These are phyloP conservation scores for Berberis thunbergii DNA, from an alignment of 164 flowering plant genomes.

Conservation along the genomic window DNA sequence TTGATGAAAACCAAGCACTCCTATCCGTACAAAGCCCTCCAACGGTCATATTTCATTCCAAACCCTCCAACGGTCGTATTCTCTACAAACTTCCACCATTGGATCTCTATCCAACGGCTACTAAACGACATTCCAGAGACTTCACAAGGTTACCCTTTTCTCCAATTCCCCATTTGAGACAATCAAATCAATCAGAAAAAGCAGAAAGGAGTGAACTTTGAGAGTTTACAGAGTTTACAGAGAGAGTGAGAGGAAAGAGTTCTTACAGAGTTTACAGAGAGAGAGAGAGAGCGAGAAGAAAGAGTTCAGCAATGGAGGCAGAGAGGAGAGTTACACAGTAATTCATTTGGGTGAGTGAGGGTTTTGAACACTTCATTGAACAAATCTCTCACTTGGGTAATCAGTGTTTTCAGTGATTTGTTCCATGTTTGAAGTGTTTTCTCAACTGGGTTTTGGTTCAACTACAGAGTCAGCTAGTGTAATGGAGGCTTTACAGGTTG, in stretches of 20 bases:
- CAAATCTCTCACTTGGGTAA: conserved; percentile 1
- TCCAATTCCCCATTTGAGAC: conserved; percentile 16
- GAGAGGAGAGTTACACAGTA: conserved; percentile 3
- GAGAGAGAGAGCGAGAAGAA: conserved; percentile 5
- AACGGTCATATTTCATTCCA: conserved; percentile 21
- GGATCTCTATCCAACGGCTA: conserved; percentile 44
- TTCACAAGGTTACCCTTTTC: conserved; percentile 16
- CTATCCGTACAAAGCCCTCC: conserved; percentile 23
- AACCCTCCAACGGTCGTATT: conserved; percentile 58
- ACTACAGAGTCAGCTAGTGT: conserved; percentile 14
- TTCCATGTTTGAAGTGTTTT: conserved; percentile 15
- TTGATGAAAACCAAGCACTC: conserved; percentile 9
- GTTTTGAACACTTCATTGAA: background rate
- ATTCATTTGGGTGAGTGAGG: background rate
- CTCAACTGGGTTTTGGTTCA: conserved; percentile 13
- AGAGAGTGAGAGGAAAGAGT: background rate
- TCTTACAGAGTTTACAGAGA: background rate
- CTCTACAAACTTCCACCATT: conserved; percentile 29
- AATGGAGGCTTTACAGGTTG: conserved; percentile 25
- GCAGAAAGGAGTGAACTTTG: background rate
- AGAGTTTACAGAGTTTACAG: conserved; percentile 1
- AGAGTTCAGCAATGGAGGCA: conserved; percentile 7
- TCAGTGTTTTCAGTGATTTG: background rate
- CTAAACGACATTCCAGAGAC: conserved; percentile 3
- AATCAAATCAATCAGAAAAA: conserved; percentile 15